Conservation (phyloP, 1,284 basidiomycete species). For the Cystobasidiaceae sp. region DNA sequence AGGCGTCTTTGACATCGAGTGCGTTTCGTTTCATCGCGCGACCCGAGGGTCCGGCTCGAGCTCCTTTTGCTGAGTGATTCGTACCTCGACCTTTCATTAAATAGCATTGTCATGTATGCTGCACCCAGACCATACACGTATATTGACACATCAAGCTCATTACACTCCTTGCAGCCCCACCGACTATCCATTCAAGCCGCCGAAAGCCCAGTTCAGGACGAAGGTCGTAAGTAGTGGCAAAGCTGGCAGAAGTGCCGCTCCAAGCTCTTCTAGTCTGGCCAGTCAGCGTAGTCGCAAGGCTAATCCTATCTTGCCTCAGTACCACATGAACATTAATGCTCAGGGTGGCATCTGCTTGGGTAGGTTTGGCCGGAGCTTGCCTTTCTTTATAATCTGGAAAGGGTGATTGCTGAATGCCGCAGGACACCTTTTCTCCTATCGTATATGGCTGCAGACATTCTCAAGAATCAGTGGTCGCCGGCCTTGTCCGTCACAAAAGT, state of each 20-base stretch:
- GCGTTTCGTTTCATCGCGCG: background rate
- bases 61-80: background rate
- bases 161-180: constrained; percentile 64
- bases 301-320: constrained; percentile 48
- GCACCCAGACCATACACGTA: background rate
- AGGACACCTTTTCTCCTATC: background rate
- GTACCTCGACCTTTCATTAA: background rate
- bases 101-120: constrained; percentile 52
- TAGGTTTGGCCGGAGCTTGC: background rate
- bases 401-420: background rate
- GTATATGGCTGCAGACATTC: constrained; percentile 34
- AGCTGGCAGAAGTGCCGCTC: background rate
- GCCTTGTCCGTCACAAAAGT: constrained; percentile 94
- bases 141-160: background rate
- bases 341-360: constrained; percentile 96
- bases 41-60: background rate
- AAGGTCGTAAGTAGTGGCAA: constrained; percentile 52
- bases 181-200: constrained; percentile 98
- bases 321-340: constrained; percentile 95
- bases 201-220: constrained; percentile 98
- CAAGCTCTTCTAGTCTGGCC: no score
- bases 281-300: no score
- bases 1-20: constrained; percentile 66
- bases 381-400: constrained; percentile 48
- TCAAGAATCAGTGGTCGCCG: constrained; percentile 72